Evolutionary conservation across 768 basidiomycete species (phyloP).

Genomic region (Lentinula aciculospora): DNA sequence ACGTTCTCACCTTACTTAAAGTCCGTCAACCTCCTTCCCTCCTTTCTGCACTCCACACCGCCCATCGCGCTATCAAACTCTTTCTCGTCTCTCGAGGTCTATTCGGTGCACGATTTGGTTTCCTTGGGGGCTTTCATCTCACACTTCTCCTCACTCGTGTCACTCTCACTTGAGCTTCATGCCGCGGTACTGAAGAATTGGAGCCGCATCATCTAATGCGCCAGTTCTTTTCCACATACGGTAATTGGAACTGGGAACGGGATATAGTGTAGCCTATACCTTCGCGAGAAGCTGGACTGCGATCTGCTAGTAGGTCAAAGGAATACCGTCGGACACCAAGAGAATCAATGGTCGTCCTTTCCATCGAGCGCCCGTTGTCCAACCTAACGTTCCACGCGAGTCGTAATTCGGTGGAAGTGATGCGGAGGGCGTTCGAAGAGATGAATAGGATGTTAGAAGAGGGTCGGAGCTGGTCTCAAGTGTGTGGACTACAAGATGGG

Average conservation of each 20-base stretch:
- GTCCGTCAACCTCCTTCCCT: constrained; percentile 2
- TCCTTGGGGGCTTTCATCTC: constrained; percentile 18
- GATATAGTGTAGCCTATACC: constrained; percentile 11
- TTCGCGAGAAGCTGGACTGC: not conserved
- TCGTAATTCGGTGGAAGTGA: constrained; percentile 8
- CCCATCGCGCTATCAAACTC: constrained; percentile 14
- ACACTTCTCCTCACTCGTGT: constrained; percentile 14
- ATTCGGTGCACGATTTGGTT: constrained; percentile 13
- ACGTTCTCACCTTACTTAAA: constrained; percentile 9
- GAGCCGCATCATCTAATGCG: constrained; percentile 12
- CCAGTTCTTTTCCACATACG: constrained; percentile 13
- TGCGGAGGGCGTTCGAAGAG: not conserved
- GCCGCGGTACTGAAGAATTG: not conserved
- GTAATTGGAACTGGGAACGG: constrained; percentile 13
- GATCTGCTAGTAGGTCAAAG: not conserved
- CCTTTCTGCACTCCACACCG: constrained; percentile 10
- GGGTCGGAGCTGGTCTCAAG: not conserved
- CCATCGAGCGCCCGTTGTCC: constrained; percentile 11
- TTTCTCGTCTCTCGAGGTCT: constrained; percentile 12
- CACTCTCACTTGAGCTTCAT: not conserved
- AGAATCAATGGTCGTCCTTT: constrained; percentile 16
- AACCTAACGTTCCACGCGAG: constrained; percentile 16
- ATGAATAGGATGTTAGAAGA: constrained; percentile 1
- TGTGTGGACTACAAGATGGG: constrained; percentile 1
- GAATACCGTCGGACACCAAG: constrained; percentile 1